Evolutionary conservation across 108 stramenopile species (phyloP).

Genomic region (Fistulifera pelliculosa): DNA sequence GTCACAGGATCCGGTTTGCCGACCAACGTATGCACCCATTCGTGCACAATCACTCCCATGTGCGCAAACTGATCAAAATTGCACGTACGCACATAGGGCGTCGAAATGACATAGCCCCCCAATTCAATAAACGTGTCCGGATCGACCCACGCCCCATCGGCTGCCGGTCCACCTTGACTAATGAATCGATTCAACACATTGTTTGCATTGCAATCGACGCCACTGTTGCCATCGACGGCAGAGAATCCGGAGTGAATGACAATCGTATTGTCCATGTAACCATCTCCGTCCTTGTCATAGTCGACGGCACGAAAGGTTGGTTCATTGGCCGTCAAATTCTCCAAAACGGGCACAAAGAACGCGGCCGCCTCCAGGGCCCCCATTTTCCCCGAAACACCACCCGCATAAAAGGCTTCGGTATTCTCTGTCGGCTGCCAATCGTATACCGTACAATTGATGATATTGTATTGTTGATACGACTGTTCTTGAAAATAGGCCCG

Average conservation of each 20-base stretch:
- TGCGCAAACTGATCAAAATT: too few relatives aligned
- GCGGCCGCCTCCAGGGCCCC: not conserved
- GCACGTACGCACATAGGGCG: too few relatives aligned
- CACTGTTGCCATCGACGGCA: slow-evolving; percentile 5
- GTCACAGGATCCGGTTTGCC: too few relatives aligned
- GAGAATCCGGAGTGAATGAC: slow-evolving; percentile 1
- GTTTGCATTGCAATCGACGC: too few relatives aligned
- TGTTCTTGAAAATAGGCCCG: not conserved
- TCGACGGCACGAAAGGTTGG: not conserved
- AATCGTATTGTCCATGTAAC: not conserved
- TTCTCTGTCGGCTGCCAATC: slow-evolving; percentile 16
- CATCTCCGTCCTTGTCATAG: slow-evolving; percentile 3
- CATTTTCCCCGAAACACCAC: not conserved
- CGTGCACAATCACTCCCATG: too few relatives aligned
- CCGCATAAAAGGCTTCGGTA: slow-evolving; percentile 10
- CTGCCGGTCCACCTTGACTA: too few relatives aligned
- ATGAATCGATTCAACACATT: too few relatives aligned
- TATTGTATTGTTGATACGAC: not conserved
- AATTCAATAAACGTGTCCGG: too few relatives aligned
- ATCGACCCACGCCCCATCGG: too few relatives aligned
- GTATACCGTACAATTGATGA: not conserved
- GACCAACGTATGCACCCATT: too few relatives aligned
- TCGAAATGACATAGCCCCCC: too few relatives aligned
- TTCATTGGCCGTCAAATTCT: not conserved
- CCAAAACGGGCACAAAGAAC: not conserved